Base-by-base conservation (phyloP, 495 filamentous ascomycete genomes). In the Penicillium verhagenii region DNA sequence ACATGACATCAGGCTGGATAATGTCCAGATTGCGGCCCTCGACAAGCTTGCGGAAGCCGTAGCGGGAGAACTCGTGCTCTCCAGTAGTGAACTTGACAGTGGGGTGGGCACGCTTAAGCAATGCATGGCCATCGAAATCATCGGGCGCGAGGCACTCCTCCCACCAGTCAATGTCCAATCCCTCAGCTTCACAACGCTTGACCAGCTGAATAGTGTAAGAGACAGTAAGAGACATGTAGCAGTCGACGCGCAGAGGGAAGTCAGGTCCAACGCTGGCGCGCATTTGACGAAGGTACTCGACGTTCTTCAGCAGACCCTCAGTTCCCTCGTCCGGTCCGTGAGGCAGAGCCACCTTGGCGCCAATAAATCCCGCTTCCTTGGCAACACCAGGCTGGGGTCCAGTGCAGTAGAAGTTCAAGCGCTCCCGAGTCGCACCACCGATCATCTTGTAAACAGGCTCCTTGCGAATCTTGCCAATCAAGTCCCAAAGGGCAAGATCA, bases 361-460 rank as follows among this genome's bases (percentile, higher is more conserved):
- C 92, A 74, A 82, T 86, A 78, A 96, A 96, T 0, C 92, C 91
- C 81, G 88, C 87, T 9, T 73, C 81, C 68, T 90, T 90, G 28
- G 92, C 90, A 0, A 87, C 81, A 2, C 77, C 76, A 7, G 92
- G 90, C 56, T 93, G 86, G 2, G 92, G 92, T 4, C 90, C 90
- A 2, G 92, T 96, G 80, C 92, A 96, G 81, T 96, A 96, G 71
- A 96, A 96, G 67, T 91, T 74, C 52, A 96, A 75, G 42, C 87
- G 79, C 33, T 89, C 83, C 25, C 89, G 82, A 38, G 91, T 95
- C 23, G 85, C 85, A 3, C 92, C 92, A 24, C 92, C 92, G 63
- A 96, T 96, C 63, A 96, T 78, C 72, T 91, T 92, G 78, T 96
- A 96, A 33, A 96, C 92, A 3, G 92, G 92, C 72, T 96, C 92